A percentile compares a stretch with the other conserved stretches of the same genome.
Conservation (phyloP, 1,284 basidiomycete genomes). For the Trichosporon sp. region DNA sequence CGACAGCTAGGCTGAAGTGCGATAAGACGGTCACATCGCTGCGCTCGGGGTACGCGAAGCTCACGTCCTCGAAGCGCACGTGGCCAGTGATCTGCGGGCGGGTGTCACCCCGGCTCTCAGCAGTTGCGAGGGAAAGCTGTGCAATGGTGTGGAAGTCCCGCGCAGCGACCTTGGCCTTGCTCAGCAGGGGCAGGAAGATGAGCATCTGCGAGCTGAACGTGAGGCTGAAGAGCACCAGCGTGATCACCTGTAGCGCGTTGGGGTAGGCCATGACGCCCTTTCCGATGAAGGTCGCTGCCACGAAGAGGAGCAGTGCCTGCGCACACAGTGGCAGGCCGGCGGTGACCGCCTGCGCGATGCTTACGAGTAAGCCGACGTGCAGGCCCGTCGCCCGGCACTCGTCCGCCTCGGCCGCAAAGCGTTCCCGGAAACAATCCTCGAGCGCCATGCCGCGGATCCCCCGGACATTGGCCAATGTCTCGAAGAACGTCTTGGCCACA, state of each 20-base stretch:
- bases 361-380: conserved; percentile 72
- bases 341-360: conserved; percentile 73
- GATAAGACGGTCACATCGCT: conserved; percentile 65
- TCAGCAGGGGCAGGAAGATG: conserved; percentile 74
- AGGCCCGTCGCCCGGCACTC: conserved; percentile 64
- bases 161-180: conserved; percentile 72
- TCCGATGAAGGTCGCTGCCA: conserved; percentile 75
- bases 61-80: conserved; percentile 64
- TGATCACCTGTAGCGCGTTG: conserved; percentile 81
- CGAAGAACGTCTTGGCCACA: conserved; percentile 79
- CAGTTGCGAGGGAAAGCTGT: conserved; percentile 54
- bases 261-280: conserved; percentile 76
- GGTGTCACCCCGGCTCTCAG: conserved; percentile 63
- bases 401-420: conserved; percentile 60
- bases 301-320: conserved; percentile 80
- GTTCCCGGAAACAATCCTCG: conserved; percentile 63
- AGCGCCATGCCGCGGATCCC: conserved; percentile 88
- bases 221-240: conserved; percentile 87
- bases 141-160: conserved; percentile 68
- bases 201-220: conserved; percentile 85
- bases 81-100: conserved; percentile 62
- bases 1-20: conserved; percentile 60
- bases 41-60: conserved; percentile 77
- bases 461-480: conserved; percentile 79
- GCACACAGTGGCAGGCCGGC: conserved; percentile 79